phyloP scores from a whole-genome alignment of 169 alveolate species.

The Eimeria maxima region DNA sequence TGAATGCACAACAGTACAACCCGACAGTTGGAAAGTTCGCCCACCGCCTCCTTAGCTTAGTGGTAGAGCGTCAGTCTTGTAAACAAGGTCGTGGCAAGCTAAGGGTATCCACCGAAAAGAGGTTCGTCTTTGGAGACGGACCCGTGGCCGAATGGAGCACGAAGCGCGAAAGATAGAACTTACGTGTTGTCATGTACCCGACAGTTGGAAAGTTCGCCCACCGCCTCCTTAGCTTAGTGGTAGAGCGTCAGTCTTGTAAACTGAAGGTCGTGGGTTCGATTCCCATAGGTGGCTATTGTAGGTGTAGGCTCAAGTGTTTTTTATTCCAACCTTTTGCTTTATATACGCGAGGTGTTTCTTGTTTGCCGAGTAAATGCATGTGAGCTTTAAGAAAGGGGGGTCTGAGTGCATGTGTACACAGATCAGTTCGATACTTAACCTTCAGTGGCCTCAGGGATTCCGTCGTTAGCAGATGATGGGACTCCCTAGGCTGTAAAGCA shows the following conservation, averaged over 20 bases:
- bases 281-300: conserved; percentile 82
- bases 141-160: too few relatives aligned
- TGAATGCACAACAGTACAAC: too few relatives aligned
- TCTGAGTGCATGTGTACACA: neutral
- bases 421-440: neutral
- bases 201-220: conserved; percentile 79
- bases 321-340: neutral
- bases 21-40: neutral
- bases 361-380: neutral
- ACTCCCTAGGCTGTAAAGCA: neutral
- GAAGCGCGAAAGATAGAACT: too few relatives aligned
- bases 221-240: conserved; percentile 81
- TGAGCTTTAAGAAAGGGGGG: too few relatives aligned
- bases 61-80: conserved; percentile 82
- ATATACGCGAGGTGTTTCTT: neutral
- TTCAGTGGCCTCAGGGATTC: neutral
- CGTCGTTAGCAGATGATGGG: neutral
- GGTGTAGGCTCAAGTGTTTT: too few relatives aligned
- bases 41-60: conserved; percentile 74
- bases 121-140: too few relatives aligned
- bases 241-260: conserved; percentile 81
- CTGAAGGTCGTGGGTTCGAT: conserved; percentile 85
- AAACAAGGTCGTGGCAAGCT: conserved; percentile 85
- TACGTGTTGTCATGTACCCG: too few relatives aligned
- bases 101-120: too few relatives aligned